phyloP scores from a whole-genome alignment of 768 basidiomycete genomes.

The Jaapia argillacea region DNA sequence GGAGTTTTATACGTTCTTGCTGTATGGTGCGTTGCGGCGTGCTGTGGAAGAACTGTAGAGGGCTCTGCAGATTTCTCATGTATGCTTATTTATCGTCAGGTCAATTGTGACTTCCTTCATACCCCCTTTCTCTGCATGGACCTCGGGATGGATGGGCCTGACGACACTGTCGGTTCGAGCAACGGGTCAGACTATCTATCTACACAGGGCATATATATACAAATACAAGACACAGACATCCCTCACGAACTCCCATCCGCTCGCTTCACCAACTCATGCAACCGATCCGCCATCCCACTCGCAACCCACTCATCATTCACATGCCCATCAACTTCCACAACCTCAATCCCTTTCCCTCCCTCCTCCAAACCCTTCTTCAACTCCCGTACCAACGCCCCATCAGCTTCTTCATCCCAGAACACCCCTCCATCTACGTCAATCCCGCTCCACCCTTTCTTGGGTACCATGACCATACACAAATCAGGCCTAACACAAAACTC shows the following conservation, averaged over 20 bases:
- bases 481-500: background rate
- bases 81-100: no score
- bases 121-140: no score
- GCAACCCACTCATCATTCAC: conserved; percentile 18
- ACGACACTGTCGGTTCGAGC: no score
- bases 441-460: conserved; percentile 16
- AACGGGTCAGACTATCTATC: no score
- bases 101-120: no score
- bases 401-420: conserved; percentile 17
- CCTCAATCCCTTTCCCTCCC: conserved; percentile 5
- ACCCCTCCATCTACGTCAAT: conserved; percentile 14
- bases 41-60: no score
- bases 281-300: conserved; percentile 7
- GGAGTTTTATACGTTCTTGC: background rate
- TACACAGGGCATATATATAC: no score
- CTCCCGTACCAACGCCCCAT: conserved; percentile 11
- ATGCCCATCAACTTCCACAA: conserved; percentile 16
- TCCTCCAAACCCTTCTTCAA: conserved; percentile 9
- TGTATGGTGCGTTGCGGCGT: no score
- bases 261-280: conserved; percentile 12
- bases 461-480: conserved; percentile 12
- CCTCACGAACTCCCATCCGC: background rate
- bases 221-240: no score
- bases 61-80: no score
- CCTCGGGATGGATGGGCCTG: no score